These are phyloP conservation scores for Lasiosphaeria hispida DNA, from an alignment of 495 filamentous ascomycete species.

Conservation along the genomic window DNA sequence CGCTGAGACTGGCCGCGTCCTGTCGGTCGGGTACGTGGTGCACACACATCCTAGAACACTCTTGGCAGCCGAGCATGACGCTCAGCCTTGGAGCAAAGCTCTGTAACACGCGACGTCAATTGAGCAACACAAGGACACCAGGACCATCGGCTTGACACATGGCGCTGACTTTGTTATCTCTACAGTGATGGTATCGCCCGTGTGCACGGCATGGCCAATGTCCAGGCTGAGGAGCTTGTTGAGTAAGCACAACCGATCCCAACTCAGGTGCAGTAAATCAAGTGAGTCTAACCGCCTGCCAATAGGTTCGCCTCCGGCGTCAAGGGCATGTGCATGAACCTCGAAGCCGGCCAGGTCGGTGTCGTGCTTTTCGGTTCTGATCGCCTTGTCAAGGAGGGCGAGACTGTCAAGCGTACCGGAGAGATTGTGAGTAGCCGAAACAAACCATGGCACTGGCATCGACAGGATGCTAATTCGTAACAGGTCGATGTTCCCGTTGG, in stretches of 20 bases:
- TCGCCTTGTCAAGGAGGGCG: slow-evolving; percentile 98
- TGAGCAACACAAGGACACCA: neutral
- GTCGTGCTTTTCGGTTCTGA: slow-evolving; percentile 99
- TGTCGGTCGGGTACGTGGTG: slow-evolving; percentile 92
- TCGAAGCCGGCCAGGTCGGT: slow-evolving; percentile 99
- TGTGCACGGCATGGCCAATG: slow-evolving; percentile 99
- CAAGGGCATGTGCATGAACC: slow-evolving; percentile 99
- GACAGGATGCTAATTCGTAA: slow-evolving; percentile 8
- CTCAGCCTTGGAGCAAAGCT: slow-evolving; percentile 1
- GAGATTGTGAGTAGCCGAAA: slow-evolving; percentile 75
- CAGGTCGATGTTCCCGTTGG: slow-evolving; percentile 98
- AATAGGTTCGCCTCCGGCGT: slow-evolving; percentile 96
- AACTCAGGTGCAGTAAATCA: slow-evolving; percentile 6
- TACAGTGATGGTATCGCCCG: slow-evolving; percentile 99
- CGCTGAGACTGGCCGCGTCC: slow-evolving; percentile 97
- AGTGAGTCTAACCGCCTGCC: slow-evolving; percentile 27
- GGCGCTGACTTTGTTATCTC: slow-evolving; percentile 38
- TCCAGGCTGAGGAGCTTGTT: slow-evolving; percentile 99
- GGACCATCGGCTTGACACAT: neutral
- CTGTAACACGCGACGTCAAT: slow-evolving; percentile 9
- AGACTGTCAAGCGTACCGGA: slow-evolving; percentile 99
- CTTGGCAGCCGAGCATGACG: slow-evolving; percentile 22
- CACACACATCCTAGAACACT: slow-evolving; percentile 1
- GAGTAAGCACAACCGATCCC: slow-evolving; percentile 67
- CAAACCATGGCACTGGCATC: neutral